Evolutionary conservation across 176 grass and related monocot genomes (phyloP).

Genomic region (Puccinellia tenuiflora): DNA sequence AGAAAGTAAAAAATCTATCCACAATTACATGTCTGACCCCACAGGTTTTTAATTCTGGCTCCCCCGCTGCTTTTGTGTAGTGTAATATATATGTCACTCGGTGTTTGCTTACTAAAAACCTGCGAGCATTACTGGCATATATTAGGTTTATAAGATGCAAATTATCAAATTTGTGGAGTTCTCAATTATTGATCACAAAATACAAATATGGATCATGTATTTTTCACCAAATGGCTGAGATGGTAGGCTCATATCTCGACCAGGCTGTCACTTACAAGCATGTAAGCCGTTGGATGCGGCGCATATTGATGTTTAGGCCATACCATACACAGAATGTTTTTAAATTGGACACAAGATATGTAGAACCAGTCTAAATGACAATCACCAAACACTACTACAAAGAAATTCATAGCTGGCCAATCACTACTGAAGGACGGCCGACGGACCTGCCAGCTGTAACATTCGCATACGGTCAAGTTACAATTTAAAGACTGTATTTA

Average conservation of each 20-base stretch:
- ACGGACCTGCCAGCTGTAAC: no score
- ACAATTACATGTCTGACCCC: no score
- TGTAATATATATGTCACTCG: neutral
- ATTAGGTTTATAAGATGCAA: neutral
- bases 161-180: neutral
- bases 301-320: neutral
- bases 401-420: neutral
- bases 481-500: no score
- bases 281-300: neutral
- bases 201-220: neutral
- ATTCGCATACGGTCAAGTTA: no score
- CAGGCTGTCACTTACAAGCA: neutral
- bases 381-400: neutral
- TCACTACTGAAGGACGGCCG: no score
- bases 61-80: no score
- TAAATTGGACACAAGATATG: neutral
- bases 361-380: neutral
- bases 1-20: no score
- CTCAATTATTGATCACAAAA: neutral
- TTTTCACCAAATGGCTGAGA: neutral
- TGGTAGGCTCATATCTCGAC: neutral
- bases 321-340: neutral
- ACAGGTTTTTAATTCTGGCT: no score
- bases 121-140: neutral
- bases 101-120: neutral